Conservation (phyloP, 2,329 filamentous ascomycete species). For the Trichoderma koningiopsis region DNA sequence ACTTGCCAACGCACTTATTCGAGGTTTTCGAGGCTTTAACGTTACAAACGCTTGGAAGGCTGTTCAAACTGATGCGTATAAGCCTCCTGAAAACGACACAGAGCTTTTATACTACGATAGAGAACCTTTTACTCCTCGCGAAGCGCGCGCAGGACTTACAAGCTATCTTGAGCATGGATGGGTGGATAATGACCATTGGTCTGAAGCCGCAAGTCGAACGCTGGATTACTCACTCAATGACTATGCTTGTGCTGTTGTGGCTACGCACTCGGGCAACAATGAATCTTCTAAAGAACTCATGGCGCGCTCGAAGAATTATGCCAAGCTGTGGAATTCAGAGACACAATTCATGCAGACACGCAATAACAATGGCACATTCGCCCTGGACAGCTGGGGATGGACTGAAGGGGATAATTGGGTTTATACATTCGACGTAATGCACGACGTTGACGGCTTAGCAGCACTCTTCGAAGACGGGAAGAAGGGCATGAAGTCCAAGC, state of each 20-base stretch:
- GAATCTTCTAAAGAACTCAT: slow-evolving; percentile 37
- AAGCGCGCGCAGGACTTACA: slow-evolving; percentile 49
- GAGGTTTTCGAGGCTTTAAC: slow-evolving; percentile 47
- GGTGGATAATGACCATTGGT: slow-evolving; percentile 51
- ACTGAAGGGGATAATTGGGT: slow-evolving; percentile 53
- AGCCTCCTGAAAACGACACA: slow-evolving; percentile 47
- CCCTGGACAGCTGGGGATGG: slow-evolving; percentile 48
- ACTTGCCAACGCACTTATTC: slow-evolving; percentile 48
- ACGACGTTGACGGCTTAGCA: slow-evolving; percentile 47
- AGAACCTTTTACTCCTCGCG: slow-evolving; percentile 48
- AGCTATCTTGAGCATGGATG: slow-evolving; percentile 48
- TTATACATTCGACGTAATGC: slow-evolving; percentile 53
- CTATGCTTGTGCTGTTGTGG: slow-evolving; percentile 46
- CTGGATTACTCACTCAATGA: slow-evolving; percentile 53
- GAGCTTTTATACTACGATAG: slow-evolving; percentile 50
- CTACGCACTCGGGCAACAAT: slow-evolving; percentile 40
- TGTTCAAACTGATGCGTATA: slow-evolving; percentile 48
- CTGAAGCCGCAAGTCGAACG: slow-evolving; percentile 49
- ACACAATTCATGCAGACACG: slow-evolving; percentile 51
- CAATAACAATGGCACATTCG: slow-evolving; percentile 50
- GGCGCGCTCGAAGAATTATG: slow-evolving; percentile 45
- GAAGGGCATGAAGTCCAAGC: slow-evolving; percentile 43
- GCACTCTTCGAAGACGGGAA: slow-evolving; percentile 41
- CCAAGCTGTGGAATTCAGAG: slow-evolving; percentile 45
- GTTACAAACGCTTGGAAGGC: slow-evolving; percentile 47